These are phyloP conservation scores for Mortierella sp. DNA, from an alignment of 371 early-diverging fungal genomes.

Conservation along the genomic window DNA sequence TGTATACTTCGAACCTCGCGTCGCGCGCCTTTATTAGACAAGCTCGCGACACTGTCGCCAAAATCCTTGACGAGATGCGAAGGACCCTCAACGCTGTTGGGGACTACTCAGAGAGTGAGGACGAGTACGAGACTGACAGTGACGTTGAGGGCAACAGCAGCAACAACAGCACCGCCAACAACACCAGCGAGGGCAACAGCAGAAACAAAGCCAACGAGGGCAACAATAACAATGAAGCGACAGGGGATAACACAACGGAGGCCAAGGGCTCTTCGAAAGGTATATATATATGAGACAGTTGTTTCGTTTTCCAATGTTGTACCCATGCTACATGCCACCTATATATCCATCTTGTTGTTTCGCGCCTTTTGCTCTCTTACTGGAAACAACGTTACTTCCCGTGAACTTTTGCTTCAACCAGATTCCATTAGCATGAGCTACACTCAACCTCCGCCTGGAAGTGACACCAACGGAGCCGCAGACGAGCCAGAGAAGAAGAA, in stretches of 20 bases:
- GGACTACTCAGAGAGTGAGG: constrained; percentile 31
- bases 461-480: neutral
- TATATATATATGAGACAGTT: no score
- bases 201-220: neutral
- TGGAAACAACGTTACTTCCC: no score
- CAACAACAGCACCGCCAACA: neutral
- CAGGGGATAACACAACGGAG: no score
- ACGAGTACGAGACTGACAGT: constrained; percentile 21
- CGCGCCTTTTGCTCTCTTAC: neutral
- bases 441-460: neutral
- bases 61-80: constrained; percentile 40
- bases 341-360: neutral
- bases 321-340: neutral
- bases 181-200: neutral
- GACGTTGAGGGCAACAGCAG: neutral
- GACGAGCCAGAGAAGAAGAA: constrained; percentile 41
- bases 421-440: constrained; percentile 1
- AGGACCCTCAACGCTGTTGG: constrained; percentile 31
- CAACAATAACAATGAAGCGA: no score
- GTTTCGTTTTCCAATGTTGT: no score
- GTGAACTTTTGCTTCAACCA: no score
- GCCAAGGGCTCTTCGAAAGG: no score
- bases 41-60: constrained; percentile 38
- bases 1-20: neutral
- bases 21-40: constrained; percentile 12